phyloP scores from a whole-genome alignment of 1,139 yeast genomes.

The Pneumocystis carinii region DNA sequence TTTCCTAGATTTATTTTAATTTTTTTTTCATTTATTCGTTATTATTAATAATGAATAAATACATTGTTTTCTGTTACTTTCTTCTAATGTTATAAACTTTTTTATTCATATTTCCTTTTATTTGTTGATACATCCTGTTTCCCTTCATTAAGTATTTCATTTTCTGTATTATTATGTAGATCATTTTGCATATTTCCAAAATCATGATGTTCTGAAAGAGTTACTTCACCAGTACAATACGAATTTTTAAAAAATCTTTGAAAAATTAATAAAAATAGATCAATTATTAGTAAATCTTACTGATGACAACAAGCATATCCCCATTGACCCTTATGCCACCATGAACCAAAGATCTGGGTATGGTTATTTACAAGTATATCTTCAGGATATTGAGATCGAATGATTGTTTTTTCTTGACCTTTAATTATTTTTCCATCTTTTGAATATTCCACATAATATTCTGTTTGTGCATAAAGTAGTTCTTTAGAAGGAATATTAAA shows the following conservation, averaged over 20 bases:
- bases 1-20: too few species aligned
- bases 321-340: slow-evolving; percentile 35
- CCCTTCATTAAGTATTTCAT: too few species aligned
- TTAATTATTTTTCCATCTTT: slow-evolving; percentile 16
- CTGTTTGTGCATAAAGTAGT: slow-evolving; percentile 14
- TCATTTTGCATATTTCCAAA: not conserved
- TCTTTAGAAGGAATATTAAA: slow-evolving; percentile 19
- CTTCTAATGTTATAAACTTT: too few species aligned
- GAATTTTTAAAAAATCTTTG: not conserved
- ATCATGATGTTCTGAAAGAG: slow-evolving; percentile 6
- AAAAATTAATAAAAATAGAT: not conserved
- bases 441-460: slow-evolving; percentile 18
- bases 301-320: slow-evolving; percentile 36
- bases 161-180: not conserved
- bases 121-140: too few species aligned
- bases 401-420: slow-evolving; percentile 8
- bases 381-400: slow-evolving; percentile 1
- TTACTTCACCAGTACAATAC: slow-evolving; percentile 5
- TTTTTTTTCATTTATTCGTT: too few species aligned
- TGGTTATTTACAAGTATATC: slow-evolving; percentile 26
- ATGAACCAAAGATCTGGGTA: slow-evolving; percentile 35
- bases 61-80: too few species aligned
- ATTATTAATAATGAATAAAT: too few species aligned
- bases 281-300: not conserved
- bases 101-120: too few species aligned